These are phyloP conservation scores for Colletotrichum sp. DNA, from an alignment of 2,329 filamentous ascomycete species.

Conservation along the genomic window DNA sequence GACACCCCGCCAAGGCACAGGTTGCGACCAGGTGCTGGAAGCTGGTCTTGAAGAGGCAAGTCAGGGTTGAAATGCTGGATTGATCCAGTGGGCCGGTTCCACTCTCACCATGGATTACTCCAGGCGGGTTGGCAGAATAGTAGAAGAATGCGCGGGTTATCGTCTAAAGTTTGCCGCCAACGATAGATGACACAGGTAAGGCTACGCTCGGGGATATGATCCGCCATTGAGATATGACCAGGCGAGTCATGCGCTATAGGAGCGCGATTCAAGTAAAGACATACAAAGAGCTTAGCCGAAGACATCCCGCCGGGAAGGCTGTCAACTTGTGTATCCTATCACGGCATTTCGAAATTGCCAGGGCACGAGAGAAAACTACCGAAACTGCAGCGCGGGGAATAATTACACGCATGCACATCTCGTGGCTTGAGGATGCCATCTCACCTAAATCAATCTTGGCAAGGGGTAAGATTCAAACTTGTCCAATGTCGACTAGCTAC, in stretches of 20 bases:
- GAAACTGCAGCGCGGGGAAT: neutral
- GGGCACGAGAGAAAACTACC: accelerated
- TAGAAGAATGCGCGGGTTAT: neutral
- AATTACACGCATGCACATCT: neutral
- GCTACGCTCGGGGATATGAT: neutral
- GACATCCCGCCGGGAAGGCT: neutral
- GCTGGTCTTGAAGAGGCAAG: neutral
- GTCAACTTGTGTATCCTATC: neutral
- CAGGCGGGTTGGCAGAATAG: neutral
- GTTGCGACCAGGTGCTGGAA: neutral
- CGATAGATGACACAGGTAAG: neutral
- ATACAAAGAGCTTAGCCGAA: neutral
- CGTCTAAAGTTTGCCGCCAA: neutral
- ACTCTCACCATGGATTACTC: neutral
- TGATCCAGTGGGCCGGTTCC: neutral
- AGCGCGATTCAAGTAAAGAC: neutral
- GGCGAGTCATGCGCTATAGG: neutral
- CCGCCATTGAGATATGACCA: neutral
- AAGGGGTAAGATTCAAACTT: neutral
- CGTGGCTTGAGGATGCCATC: neutral
- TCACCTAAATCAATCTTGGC: neutral
- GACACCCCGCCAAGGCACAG: neutral
- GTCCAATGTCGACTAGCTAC: neutral
- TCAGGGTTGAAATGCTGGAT: neutral
- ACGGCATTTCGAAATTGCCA: neutral